Evolutionary conservation across 768 basidiomycete species (phyloP).

Genomic region (Tulasnella sp.): DNA sequence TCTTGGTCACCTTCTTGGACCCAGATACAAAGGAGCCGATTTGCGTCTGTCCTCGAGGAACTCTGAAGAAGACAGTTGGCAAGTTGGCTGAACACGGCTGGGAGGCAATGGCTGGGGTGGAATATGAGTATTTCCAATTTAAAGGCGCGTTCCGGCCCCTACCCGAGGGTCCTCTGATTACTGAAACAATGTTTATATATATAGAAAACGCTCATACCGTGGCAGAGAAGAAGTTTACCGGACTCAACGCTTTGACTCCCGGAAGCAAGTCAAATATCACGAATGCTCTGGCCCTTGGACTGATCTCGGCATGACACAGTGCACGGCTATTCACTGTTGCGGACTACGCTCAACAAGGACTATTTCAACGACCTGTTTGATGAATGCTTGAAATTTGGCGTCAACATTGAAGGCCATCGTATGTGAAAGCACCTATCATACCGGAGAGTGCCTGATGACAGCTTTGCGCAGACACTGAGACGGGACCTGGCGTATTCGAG

Average conservation of each 20-base stretch:
- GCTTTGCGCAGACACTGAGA: slow-evolving; percentile 63
- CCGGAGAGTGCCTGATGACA: background rate
- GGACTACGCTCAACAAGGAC: slow-evolving; percentile 77
- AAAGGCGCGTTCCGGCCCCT: slow-evolving; percentile 43
- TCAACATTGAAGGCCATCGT: slow-evolving; percentile 85
- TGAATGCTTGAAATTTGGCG: slow-evolving; percentile 52
- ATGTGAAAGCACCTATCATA: slow-evolving; percentile 15
- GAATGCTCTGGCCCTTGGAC: background rate
- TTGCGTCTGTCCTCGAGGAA: slow-evolving; percentile 76
- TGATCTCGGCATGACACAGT: slow-evolving; percentile 36
- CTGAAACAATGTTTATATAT: slow-evolving; percentile 14
- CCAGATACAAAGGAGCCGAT: slow-evolving; percentile 73
- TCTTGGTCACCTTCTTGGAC: slow-evolving; percentile 82
- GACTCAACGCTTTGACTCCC: slow-evolving; percentile 71
- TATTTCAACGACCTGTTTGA: slow-evolving; percentile 91
- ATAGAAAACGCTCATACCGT: slow-evolving; percentile 70
- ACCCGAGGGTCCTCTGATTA: background rate
- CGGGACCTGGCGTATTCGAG: slow-evolving; percentile 75
- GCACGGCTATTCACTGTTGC: slow-evolving; percentile 92
- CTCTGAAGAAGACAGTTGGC: slow-evolving; percentile 48
- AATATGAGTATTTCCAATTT: slow-evolving; percentile 96
- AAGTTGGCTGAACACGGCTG: slow-evolving; percentile 38
- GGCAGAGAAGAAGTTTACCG: slow-evolving; percentile 64
- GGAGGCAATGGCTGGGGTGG: slow-evolving; percentile 72
- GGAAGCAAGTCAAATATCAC: slow-evolving; percentile 57